Conservation (phyloP, 768 basidiomycete genomes). For the Phlegmacium glaucopus region DNA sequence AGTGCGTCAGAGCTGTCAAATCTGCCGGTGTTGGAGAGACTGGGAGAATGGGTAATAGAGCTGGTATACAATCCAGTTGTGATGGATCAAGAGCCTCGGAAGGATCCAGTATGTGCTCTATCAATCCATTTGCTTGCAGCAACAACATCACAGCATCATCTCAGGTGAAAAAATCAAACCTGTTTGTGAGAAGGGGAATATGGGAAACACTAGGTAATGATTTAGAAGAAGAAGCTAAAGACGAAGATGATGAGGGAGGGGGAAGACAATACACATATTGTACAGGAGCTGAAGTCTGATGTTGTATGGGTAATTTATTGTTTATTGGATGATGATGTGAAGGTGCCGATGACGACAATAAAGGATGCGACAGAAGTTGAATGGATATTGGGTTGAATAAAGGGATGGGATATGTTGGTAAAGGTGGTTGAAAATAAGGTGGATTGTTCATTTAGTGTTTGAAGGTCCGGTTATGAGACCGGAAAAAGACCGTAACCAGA, state of each 20-base stretch:
- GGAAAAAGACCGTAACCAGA: too few relatives aligned
- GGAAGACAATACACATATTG: conserved; percentile 4
- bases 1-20: not conserved
- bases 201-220: conserved; percentile 1
- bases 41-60: not conserved
- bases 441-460: too few relatives aligned
- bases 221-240: not conserved
- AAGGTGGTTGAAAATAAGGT: too few relatives aligned
- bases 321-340: too few relatives aligned
- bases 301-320: too few relatives aligned
- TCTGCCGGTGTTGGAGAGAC: not conserved
- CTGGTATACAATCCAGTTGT: not conserved
- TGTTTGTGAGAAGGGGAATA: not conserved
- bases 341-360: too few relatives aligned
- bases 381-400: too few relatives aligned
- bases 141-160: not conserved
- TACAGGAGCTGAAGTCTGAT: too few relatives aligned
- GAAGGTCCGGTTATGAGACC: too few relatives aligned
- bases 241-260: not conserved
- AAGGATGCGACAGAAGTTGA: too few relatives aligned
- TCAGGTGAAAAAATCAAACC: conserved; percentile 1
- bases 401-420: too few relatives aligned
- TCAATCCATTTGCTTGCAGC: not conserved
- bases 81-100: not conserved
- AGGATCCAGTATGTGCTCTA: conserved; percentile 2